Evolutionary conservation across 176 grass and related monocot genomes (phyloP), one percentile per base, ranked within the genome.

Genomic region (Saccharum officinarum): DNA sequence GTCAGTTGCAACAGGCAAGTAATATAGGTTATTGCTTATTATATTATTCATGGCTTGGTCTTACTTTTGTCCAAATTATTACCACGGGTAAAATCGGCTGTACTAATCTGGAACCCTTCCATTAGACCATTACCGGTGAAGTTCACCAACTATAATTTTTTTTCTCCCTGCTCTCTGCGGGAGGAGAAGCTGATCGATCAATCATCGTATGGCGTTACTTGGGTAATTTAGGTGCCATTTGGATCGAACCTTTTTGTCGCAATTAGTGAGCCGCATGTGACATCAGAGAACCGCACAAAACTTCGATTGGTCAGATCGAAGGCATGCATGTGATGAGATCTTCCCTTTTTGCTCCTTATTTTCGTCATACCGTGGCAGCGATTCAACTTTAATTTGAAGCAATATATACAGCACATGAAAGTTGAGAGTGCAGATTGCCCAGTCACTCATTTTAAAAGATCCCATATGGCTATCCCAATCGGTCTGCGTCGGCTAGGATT

Each of bases 271-370:
- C 5, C 73, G 11, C 84, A 86, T 86, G 67, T 86, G 73, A 67
- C 72, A 47, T 83, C 75, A 87, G 59, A 50, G 73, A 80, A 78
- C 62, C 47, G 30, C 73, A 34, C 69, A 34, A 41, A 78, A 70
- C 68, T 87, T 91, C 60, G 39, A 79, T 76, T 84, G 60, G 75
- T 87, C 84, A 76, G 68, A 90, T 39, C 77, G 39, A 79, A 59
- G 74, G 60, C 73, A 69, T 49, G 68, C 73, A 75, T 75, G 68
- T 79, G 80, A 79, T 66, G n/a, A 12, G 41, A 50, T 68, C 15
- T 39, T 76, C 52, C 8, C 37, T 38, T 9, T 45, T 61, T 2
- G 13, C n/a, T 26, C 49, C 3, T 75, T 52, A 57, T 82, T 82
- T 70, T 52, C 12, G n/a, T 38, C 44, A 6, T 17, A 54, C 22